These are phyloP conservation scores for Fusarium euwallaceae DNA, from an alignment of 2,329 filamentous ascomycete genomes.

Conservation along the genomic window DNA sequence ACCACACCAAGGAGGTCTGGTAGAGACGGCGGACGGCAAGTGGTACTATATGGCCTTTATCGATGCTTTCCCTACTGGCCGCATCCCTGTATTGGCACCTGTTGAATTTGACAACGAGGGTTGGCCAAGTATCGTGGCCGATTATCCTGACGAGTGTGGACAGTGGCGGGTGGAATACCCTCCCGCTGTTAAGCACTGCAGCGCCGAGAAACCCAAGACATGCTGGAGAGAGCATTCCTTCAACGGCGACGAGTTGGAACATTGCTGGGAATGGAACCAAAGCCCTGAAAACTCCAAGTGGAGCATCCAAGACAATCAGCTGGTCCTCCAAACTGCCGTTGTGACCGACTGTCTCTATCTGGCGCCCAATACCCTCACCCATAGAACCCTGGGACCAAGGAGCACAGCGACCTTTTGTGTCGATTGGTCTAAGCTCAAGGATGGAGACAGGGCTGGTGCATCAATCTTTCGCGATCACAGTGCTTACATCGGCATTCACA, in stretches of 20 bases:
- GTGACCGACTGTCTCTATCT: slow-evolving; percentile 63
- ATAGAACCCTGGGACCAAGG: background rate
- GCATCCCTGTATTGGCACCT: slow-evolving; percentile 69
- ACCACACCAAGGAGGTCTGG: slow-evolving; percentile 68
- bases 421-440: background rate
- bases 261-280: slow-evolving; percentile 71
- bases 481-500: slow-evolving; percentile 9
- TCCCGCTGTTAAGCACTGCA: background rate
- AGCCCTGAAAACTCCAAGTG: slow-evolving; percentile 65
- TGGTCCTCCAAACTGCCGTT: slow-evolving; percentile 58
- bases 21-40: slow-evolving; percentile 63
- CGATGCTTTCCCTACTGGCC: slow-evolving; percentile 66
- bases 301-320: slow-evolving; percentile 51
- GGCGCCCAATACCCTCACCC: slow-evolving; percentile 50
- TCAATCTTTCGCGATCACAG: slow-evolving; percentile 7
- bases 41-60: slow-evolving; percentile 72
- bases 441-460: background rate
- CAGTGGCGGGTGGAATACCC: slow-evolving; percentile 55
- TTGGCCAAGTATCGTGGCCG: slow-evolving; percentile 58
- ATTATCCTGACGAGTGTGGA: slow-evolving; percentile 45
- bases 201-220: background rate
- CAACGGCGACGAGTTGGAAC: slow-evolving; percentile 53
- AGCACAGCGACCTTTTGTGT: background rate
- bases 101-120: slow-evolving; percentile 61
- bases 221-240: slow-evolving; percentile 23